phyloP scores from a whole-genome alignment of 768 basidiomycete species.

The Pleurotus cornucopiae region DNA sequence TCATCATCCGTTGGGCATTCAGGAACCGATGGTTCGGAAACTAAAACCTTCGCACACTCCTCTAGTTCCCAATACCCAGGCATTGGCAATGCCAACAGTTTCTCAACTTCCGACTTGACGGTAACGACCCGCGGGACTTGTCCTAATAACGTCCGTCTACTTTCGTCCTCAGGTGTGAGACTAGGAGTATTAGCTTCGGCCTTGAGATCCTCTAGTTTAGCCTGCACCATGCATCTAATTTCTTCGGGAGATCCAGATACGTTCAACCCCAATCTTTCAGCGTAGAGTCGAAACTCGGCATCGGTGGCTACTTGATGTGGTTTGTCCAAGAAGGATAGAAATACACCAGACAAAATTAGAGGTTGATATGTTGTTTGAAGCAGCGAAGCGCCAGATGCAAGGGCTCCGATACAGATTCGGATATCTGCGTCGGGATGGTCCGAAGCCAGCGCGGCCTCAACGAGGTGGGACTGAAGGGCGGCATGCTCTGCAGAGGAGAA shows the following conservation, averaged over 20 bases:
- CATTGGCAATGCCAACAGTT: constrained; percentile 40
- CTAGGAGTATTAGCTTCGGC: constrained; percentile 18
- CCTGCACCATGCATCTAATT: constrained; percentile 32
- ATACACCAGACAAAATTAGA: constrained; percentile 38
- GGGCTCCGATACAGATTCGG: constrained; percentile 44
- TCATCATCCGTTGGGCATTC: constrained; percentile 36
- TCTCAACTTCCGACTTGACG: constrained; percentile 40
- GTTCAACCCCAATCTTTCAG: constrained; percentile 34
- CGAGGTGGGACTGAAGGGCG: constrained; percentile 36
- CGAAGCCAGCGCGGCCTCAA: constrained; percentile 34
- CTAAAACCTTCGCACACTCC: constrained; percentile 30
- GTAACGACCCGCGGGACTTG: constrained; percentile 41
- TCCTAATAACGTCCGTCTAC: constrained; percentile 32
- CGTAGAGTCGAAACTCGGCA: constrained; percentile 33
- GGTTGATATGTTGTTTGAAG: constrained; percentile 48
- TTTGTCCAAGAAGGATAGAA: constrained; percentile 37
- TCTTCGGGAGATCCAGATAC: constrained; percentile 32
- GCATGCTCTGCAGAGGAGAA: constrained; percentile 37
- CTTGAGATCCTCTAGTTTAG: constrained; percentile 30
- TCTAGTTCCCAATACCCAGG: constrained; percentile 46
- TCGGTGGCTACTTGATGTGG: constrained; percentile 22
- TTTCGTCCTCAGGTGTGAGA: constrained; percentile 9
- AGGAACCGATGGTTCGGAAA: constrained; percentile 12
- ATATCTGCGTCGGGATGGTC: constrained; percentile 26
- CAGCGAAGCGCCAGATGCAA: constrained; percentile 43